Conservation (phyloP, 768 basidiomycete species). For the Auricularia sp. region DNA sequence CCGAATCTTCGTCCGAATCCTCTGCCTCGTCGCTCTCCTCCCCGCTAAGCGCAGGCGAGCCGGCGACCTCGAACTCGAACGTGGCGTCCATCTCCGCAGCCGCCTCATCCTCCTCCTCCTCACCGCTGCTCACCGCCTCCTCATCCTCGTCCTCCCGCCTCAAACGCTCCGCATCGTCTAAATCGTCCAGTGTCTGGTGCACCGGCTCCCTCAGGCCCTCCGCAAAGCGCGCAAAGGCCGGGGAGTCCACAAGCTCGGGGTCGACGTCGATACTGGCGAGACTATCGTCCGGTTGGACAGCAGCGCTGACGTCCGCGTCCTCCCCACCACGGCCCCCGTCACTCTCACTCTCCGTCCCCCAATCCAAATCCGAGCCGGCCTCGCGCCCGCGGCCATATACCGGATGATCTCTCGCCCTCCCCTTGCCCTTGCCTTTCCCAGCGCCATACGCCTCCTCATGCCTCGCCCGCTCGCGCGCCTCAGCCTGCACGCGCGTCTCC, state of each 20-base stretch:
- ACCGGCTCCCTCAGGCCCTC: background rate
- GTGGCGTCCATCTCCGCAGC: too few relatives aligned
- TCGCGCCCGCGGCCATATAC: conserved; percentile 32
- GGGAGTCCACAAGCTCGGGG: background rate
- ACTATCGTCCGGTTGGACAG: background rate
- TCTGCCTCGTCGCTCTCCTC: conserved; percentile 27
- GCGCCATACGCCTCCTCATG: background rate
- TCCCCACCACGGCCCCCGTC: conserved; percentile 12
- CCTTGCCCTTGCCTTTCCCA: conserved; percentile 18
- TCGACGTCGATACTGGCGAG: conserved; percentile 3
- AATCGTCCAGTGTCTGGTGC: conserved; percentile 54
- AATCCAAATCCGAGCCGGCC: conserved; percentile 61
- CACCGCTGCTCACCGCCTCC: conserved; percentile 5
- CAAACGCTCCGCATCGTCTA: conserved; percentile 44
- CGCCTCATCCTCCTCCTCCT: conserved; percentile 9
- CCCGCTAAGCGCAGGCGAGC: too few relatives aligned
- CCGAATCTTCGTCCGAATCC: conserved; percentile 18
- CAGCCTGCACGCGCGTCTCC: conserved; percentile 4
- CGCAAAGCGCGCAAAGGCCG: background rate
- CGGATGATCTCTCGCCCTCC: conserved; percentile 26
- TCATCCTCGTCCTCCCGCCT: conserved; percentile 37
- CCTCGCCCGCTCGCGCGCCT: background rate
- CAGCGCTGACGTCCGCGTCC: background rate
- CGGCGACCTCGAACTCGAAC: too few relatives aligned
- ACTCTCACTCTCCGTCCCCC: conserved; percentile 38